Percentiles rank a stretch among this genome's conserved stretches.
phyloP scores from a whole-genome alignment of 208 protist genomes.

The Wallacemonas sp. region DNA sequence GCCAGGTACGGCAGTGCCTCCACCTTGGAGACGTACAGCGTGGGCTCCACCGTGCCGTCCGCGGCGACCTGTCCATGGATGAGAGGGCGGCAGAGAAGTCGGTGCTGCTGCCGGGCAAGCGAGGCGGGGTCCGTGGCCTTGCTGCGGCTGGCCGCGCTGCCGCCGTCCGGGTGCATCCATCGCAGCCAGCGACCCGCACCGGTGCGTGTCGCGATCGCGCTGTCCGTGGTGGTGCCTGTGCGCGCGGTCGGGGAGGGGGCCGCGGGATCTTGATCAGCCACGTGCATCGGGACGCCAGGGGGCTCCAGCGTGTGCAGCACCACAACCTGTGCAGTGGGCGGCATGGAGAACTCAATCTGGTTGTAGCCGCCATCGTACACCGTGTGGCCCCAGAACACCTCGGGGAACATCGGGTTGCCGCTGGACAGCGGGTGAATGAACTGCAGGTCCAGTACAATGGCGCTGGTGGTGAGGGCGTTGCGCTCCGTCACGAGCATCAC shows the following conservation, averaged over 20 bases:
- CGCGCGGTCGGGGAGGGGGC: conserved; percentile 11
- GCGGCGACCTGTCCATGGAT: conserved; percentile 47
- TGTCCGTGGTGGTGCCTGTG: neutral
- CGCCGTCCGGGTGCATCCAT: neutral
- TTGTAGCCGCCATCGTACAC: conserved; percentile 83
- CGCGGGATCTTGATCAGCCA: conserved; percentile 18
- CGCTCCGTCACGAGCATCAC: conserved; percentile 82
- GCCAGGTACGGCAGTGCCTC: conserved; percentile 84
- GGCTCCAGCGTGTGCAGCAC: conserved; percentile 83
- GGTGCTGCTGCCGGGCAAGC: conserved; percentile 34
- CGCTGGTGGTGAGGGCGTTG: conserved; percentile 58
- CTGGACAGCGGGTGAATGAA: conserved; percentile 77
- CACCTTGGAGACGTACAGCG: conserved; percentile 76
- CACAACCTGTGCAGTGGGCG: conserved; percentile 76
- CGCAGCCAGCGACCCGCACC: conserved; percentile 3
- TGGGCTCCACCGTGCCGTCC: conserved; percentile 70
- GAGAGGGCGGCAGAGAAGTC: conserved; percentile 62
- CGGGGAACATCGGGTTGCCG: conserved; percentile 87
- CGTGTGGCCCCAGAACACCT: conserved; percentile 91
- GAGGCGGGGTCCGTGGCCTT: neutral
- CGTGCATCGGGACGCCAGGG: conserved; percentile 25
- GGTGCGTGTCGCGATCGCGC: neutral
- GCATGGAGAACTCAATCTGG: conserved; percentile 89
- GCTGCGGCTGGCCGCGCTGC: neutral
- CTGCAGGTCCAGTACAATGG: conserved; percentile 79